These are phyloP conservation scores for Amylocarpus encephaloides DNA, from an alignment of 2,329 filamentous ascomycete genomes.

Conservation along the genomic window DNA sequence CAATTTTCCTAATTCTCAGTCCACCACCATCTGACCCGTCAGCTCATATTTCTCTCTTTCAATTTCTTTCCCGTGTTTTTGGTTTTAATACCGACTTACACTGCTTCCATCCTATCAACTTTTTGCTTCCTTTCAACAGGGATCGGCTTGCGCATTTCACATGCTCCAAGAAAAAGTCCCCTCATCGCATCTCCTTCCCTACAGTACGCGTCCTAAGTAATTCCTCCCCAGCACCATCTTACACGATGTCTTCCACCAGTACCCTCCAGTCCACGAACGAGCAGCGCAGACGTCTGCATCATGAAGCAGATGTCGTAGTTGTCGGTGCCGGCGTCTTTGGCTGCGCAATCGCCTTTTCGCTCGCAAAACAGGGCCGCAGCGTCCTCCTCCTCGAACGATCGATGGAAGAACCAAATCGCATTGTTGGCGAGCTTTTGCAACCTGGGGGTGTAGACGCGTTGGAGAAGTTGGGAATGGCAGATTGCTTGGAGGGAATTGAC, in stretches of 20 bases:
- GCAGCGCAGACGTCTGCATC: slow-evolving; percentile 46
- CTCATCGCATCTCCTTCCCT: background rate
- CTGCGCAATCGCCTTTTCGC: slow-evolving; percentile 74
- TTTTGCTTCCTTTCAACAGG: slow-evolving; percentile 9
- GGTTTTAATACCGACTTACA: too few species aligned
- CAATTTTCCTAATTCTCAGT: slow-evolving; percentile 6
- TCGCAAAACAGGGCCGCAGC: slow-evolving; percentile 84
- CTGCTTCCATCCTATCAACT: too few species aligned
- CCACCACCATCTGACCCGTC: slow-evolving; percentile 2
- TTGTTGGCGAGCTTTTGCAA: slow-evolving; percentile 91
- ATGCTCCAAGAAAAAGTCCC: slow-evolving; percentile 1
- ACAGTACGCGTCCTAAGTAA: too few species aligned
- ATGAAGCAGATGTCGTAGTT: slow-evolving; percentile 77
- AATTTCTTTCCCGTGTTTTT: background rate
- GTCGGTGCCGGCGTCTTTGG: slow-evolving; percentile 89
- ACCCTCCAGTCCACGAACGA: slow-evolving; percentile 21
- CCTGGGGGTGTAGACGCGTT: slow-evolving; percentile 82
- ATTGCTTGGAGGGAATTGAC: slow-evolving; percentile 86
- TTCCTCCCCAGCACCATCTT: too few species aligned
- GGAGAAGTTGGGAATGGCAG: slow-evolving; percentile 68
- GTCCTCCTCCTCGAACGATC: slow-evolving; percentile 85
- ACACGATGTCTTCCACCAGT: background rate
- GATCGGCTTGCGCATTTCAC: slow-evolving; percentile 5
- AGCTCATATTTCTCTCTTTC: slow-evolving; percentile 9
- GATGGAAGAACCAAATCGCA: slow-evolving; percentile 88